Percentiles rank a stretch among this genome's conserved stretches.
These are phyloP conservation scores for Cichorium intybus DNA, from an alignment of 140 eudicot genomes.

Conservation along the genomic window DNA sequence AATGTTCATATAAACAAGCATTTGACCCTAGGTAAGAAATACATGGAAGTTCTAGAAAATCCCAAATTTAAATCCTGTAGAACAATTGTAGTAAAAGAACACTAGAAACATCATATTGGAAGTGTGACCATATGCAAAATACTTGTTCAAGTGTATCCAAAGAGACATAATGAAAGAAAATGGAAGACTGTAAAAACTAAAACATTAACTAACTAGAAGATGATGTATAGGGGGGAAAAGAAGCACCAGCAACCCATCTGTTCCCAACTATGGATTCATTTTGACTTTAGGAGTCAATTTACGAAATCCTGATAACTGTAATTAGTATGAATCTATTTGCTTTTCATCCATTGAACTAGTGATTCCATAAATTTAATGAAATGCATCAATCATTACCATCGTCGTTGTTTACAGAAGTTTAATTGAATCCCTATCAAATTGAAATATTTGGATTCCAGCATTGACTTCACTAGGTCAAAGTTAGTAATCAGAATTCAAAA, in stretches of 20 bases:
- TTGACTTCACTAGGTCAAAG: slow-evolving; percentile 9
- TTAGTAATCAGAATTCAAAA: slow-evolving; percentile 4
- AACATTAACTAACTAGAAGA: not conserved
- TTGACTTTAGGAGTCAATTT: slow-evolving; percentile 8
- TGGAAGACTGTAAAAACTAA: not conserved
- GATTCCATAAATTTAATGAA: slow-evolving; percentile 3
- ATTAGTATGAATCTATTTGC: not conserved
- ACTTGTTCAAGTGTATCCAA: not conserved
- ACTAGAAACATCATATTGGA: not conserved
- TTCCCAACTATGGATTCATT: not conserved
- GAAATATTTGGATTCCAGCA: not conserved
- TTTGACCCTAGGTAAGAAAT: no score
- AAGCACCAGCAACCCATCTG: not conserved
- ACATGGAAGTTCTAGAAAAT: not conserved
- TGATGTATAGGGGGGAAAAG: not conserved
- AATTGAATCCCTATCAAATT: slow-evolving; percentile 3
- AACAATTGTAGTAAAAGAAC: not conserved
- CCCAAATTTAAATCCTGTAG: not conserved
- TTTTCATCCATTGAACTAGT: not conserved
- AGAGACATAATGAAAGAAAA: not conserved
- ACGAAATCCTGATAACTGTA: not conserved
- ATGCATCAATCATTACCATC: not conserved
- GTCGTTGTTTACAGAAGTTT: not conserved
- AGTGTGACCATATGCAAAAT: not conserved
- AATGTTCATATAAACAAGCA: no score